Evolutionary conservation across 2,329 filamentous ascomycete genomes (phyloP), one percentile per base, ranked within the genome.

Genomic region (Chrysoporthe cubensis): DNA sequence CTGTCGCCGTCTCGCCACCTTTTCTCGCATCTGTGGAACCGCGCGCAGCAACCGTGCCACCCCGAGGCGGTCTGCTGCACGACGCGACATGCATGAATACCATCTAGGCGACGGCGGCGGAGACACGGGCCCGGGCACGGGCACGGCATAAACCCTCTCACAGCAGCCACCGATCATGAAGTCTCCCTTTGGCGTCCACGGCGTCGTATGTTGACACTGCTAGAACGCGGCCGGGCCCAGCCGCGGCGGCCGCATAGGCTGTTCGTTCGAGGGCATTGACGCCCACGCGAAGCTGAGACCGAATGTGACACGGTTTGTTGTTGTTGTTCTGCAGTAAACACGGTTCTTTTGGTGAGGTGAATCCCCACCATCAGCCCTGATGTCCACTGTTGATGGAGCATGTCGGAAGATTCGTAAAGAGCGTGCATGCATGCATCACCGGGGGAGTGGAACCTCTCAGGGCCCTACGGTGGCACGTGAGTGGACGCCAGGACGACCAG

Each of bases 381-480:
- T 14, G 50, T 14, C 14, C 54, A 58, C 14, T 34, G 32, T 52
- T 32, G 50, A 40, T 40, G 54, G 40, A 60, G 57, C 57, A 42
- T 34, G 37, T 62, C 61, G 61, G 61, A 54, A 26, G 32, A 43
- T 54, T 54, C 34, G 42, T 65, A 65, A 65, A 65, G 63, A 65
- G 63, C 63, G 54, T 65, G 63, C 62, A 64, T 64, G 37, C 43
- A 42, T 42, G n/a, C 57, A 60, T 13, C 14, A 26, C 9, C n/a
- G 57, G 8, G 16, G 56, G n/a, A 26, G 52, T 64, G 61, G 54
- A 32, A 37, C 43, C 42, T 16, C 16, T 16, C 13, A 57, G 46
- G n/a, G 50, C 50, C 50, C 7, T 26, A 16, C 26, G 2, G 26
- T 54, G 50, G 50, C 14, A 11, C 32, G 3, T 54, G 16, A 54